These are phyloP conservation scores for Scheffersomyces spartinae DNA, from an alignment of 805 yeast species.

Conservation along the genomic window DNA sequence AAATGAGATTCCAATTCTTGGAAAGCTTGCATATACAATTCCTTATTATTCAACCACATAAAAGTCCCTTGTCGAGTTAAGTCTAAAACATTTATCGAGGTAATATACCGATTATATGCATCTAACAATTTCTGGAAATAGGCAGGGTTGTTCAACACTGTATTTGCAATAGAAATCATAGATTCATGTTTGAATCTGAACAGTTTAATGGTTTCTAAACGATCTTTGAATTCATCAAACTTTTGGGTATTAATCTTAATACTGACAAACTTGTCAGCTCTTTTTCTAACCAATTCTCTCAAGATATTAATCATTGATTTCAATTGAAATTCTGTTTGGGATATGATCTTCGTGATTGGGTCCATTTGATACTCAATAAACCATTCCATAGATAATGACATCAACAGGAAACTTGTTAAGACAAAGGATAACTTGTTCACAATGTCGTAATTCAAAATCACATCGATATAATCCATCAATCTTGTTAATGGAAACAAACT, in stretches of 20 bases:
- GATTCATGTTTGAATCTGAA: slow-evolving; percentile 47
- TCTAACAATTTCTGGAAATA: slow-evolving; percentile 11
- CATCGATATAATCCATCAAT: slow-evolving; percentile 20
- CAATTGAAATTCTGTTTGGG: too few species aligned
- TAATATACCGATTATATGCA: slow-evolving; percentile 17
- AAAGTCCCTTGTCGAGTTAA: slow-evolving; percentile 18
- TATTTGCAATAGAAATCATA: slow-evolving; percentile 16
- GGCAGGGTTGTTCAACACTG: slow-evolving; percentile 5
- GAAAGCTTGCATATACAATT: slow-evolving; percentile 12
- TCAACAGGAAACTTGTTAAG: slow-evolving; percentile 9
- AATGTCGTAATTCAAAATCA: slow-evolving; percentile 20
- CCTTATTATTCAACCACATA: slow-evolving; percentile 18
- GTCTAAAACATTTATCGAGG: slow-evolving; percentile 19
- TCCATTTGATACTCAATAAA: too few species aligned
- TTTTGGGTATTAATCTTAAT: slow-evolving; percentile 43
- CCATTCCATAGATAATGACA: slow-evolving; percentile 10
- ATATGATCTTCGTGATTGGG: slow-evolving; percentile 9
- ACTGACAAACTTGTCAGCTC: slow-evolving; percentile 59
- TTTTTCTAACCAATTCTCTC: slow-evolving; percentile 63
- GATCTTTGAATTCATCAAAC: slow-evolving; percentile 22
- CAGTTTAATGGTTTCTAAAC: slow-evolving; percentile 28
- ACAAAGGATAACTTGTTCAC: slow-evolving; percentile 11
- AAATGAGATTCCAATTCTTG: slow-evolving; percentile 12
- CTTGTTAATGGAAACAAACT: slow-evolving; percentile 11
- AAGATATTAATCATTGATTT: slow-evolving; percentile 18